These are phyloP conservation scores for Boletus coccyginus DNA, from an alignment of 768 basidiomycete species.

Conservation along the genomic window DNA sequence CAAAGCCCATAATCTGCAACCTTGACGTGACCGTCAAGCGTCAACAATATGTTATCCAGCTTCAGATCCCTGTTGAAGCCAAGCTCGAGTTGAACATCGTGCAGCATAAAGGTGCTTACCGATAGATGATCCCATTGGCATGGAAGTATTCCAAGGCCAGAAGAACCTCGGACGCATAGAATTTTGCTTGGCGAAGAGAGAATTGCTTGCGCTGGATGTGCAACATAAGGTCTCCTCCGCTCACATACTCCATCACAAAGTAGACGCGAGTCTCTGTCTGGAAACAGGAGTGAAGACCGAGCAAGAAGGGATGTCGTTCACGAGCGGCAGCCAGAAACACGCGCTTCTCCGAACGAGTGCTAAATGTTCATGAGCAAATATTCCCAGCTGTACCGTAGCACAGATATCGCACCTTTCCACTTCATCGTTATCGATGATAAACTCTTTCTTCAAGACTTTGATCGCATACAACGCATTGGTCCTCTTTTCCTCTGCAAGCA, in stretches of 20 bases:
- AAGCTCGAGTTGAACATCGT: not conserved
- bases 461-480: constrained; percentile 90
- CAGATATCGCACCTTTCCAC: constrained; percentile 78
- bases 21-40: constrained; percentile 96
- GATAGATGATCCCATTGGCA: constrained; percentile 97
- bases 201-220: constrained; percentile 99
- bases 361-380: constrained; percentile 30
- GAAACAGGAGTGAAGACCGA: constrained; percentile 97
- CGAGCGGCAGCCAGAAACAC: constrained; percentile 97
- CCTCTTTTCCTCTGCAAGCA: constrained; percentile 98
- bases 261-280: constrained; percentile 99
- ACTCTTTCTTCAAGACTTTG: constrained; percentile 99
- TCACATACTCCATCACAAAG: constrained; percentile 99
- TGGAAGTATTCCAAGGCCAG: constrained; percentile 98
- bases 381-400: not conserved
- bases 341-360: constrained; percentile 98
- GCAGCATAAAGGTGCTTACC: constrained; percentile 47
- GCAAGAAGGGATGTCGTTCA: constrained; percentile 95
- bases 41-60: constrained; percentile 95
- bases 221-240: constrained; percentile 98
- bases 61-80: constrained; percentile 78
- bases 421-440: constrained; percentile 99
- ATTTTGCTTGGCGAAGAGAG: constrained; percentile 97
- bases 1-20: constrained; percentile 99
- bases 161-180: constrained; percentile 96